Percentiles rank a stretch among this genome's conserved stretches.
Conservation (phyloP, 2,329 filamentous ascomycete species). For the Fusarium caatingaense region DNA sequence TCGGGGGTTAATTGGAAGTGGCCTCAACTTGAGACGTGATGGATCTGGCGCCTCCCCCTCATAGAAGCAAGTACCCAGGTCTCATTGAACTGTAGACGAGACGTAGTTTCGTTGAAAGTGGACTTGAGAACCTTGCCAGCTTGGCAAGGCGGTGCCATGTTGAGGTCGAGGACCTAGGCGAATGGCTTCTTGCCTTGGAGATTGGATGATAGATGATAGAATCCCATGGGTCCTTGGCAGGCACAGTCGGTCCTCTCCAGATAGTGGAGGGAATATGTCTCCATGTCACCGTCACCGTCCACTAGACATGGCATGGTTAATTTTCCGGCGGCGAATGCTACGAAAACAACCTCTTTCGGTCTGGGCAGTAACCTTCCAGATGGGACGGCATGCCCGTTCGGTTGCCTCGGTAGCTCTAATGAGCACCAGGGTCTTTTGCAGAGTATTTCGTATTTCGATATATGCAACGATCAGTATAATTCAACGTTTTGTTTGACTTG, state of each 20-base stretch:
- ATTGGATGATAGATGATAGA: conserved; percentile 18
- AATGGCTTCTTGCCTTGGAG: conserved; percentile 8
- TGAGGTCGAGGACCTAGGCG: conserved; percentile 24
- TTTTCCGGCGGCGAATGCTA: conserved; percentile 25
- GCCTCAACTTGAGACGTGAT: conserved; percentile 47
- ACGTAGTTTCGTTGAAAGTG: conserved; percentile 28
- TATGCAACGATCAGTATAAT: not conserved
- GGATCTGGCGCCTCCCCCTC: conserved; percentile 32
- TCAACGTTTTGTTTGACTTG: not conserved
- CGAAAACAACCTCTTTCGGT: conserved; percentile 16
- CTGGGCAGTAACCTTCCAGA: conserved; percentile 8
- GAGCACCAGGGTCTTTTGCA: not conserved
- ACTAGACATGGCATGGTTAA: conserved; percentile 18
- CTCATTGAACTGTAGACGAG: conserved; percentile 36
- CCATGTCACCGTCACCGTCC: conserved; percentile 8
- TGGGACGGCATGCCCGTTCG: not conserved
- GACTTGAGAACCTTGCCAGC: conserved; percentile 5
- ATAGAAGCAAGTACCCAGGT: conserved; percentile 19
- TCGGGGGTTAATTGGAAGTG: conserved; percentile 42
- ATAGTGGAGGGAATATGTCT: conserved; percentile 32
- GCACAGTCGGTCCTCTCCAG: conserved; percentile 21
- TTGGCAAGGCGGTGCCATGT: conserved; percentile 28
- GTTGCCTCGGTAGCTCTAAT: conserved; percentile 14
- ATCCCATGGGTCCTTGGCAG: conserved; percentile 23
- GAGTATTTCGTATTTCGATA: not conserved